Evolutionary conservation across 768 basidiomycete genomes (phyloP), one percentile per base, ranked within the genome.

Genomic region (Suillus alpinus): DNA sequence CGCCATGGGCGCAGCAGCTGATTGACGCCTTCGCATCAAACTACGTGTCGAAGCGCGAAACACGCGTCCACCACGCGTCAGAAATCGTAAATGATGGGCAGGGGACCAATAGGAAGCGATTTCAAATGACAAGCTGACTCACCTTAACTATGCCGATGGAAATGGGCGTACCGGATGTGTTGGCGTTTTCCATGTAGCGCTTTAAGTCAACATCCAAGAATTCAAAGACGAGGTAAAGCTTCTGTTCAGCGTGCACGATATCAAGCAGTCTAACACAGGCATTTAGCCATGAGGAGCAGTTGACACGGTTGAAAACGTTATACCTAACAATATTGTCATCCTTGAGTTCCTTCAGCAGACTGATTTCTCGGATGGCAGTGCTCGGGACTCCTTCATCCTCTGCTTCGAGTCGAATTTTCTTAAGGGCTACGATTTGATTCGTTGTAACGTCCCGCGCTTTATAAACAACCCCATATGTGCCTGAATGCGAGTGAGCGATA

Each of bases 361-460:
- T 94, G 76, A 99, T 99, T 80, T 99, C 97, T 56, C 97, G 86
- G 69, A 99, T 99, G 59, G 96, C 95, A 4, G 97, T 99, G 65
- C 91, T 93, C 9, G 97, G 97, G 23, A 99, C 97, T 51, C 97
- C 97, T 75, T 99, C 97, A 71, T 99, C 97, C 75, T 98, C 97
- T 18, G 95, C 94, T 73, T 98, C 97, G 31, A 99, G 86, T 43
- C 97, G 81, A 72, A 99, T 98, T 83, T 99, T 99, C 86, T 99
- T 99, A 65, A 98, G 81, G 26, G 97, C 97, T 56, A 99, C 97
- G 66, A 98, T 87, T 66, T 86, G 77, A 72, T 90, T 90, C 9
- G 84, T 89, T 50, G 76, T 82, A 63, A 86, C 76, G 72, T 98
- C 95, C 66, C 87, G 85, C 43, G 96, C 96, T 76, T 98, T 97